Evolutionary conservation across 331 rosid species (phyloP).

Genomic region (Rhamnella rubrinervis): DNA sequence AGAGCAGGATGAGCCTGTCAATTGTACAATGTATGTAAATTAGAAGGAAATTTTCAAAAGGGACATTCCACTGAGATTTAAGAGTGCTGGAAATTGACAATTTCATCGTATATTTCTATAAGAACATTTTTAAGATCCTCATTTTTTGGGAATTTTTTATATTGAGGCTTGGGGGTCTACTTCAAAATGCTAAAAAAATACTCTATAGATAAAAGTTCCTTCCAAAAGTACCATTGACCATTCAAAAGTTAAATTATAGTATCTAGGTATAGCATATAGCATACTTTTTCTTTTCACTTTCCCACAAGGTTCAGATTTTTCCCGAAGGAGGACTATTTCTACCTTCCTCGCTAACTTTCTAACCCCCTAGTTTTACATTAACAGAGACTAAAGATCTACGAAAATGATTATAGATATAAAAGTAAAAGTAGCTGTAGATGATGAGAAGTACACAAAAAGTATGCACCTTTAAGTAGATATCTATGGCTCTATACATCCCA

Average conservation of each 20-base stretch:
- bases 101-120: neutral
- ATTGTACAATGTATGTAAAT: neutral
- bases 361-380: no score
- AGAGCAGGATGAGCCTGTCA: slow-evolving; percentile 83
- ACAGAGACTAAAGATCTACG: no score
- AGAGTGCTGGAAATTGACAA: neutral
- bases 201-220: no score
- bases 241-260: no score
- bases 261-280: no score
- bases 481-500: slow-evolving; percentile 87
- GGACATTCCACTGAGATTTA: neutral
- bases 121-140: no score
- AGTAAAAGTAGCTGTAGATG: neutral
- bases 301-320: no score
- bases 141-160: no score
- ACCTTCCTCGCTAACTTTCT: no score
- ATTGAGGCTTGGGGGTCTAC: neutral
- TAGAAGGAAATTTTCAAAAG: neutral
- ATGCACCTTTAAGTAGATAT: slow-evolving; percentile 86
- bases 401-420: neutral
- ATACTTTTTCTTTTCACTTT: no score
- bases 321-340: no score
- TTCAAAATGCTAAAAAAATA: neutral
- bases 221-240: no score
- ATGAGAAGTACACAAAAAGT: neutral